A percentile compares a stretch with the other conserved stretches of the same genome.
These are phyloP conservation scores for Thelonectria discophora DNA, from an alignment of 2,329 filamentous ascomycete genomes.

Conservation along the genomic window DNA sequence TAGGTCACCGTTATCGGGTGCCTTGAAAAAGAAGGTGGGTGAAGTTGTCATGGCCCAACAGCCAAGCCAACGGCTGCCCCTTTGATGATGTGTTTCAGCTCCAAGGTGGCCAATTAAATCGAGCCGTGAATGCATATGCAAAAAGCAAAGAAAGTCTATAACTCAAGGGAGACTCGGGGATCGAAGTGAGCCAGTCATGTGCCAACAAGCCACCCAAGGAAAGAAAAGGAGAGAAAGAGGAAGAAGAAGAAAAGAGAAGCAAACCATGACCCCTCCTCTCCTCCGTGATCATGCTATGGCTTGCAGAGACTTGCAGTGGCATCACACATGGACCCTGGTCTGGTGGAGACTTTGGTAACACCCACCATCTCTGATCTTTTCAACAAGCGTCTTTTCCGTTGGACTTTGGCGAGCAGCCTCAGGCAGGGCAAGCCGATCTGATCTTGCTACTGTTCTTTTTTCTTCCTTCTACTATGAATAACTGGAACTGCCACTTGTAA, in stretches of 20 bases:
- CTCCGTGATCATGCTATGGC: not conserved
- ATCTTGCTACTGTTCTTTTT: conserved; percentile 7
- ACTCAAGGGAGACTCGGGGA: too few relatives aligned
- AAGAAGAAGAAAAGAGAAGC: not conserved
- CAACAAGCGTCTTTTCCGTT: conserved; percentile 3
- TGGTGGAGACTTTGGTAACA: conserved; percentile 22
- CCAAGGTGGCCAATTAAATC: too few relatives aligned
- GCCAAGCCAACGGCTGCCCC: not conserved
- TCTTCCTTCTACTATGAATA: too few relatives aligned
- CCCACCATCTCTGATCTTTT: conserved; percentile 19
- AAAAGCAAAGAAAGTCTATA: not conserved
- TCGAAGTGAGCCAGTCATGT: not conserved
- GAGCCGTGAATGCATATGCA: not conserved
- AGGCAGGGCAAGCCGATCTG: conserved; percentile 11
- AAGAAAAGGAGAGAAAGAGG: too few relatives aligned
- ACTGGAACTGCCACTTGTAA: too few relatives aligned
- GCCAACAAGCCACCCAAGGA: not conserved
- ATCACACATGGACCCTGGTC: conserved; percentile 20
- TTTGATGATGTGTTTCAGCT: not conserved
- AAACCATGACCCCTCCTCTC: not conserved
- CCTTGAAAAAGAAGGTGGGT: not conserved
- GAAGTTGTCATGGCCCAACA: not conserved
- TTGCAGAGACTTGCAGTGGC: not conserved
- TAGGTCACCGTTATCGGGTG: not conserved
- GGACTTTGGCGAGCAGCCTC: not conserved